A percentile compares a stretch with the other conserved stretches of the same genome.
These are phyloP conservation scores for Clonostachys byssicola DNA, from an alignment of 2,329 filamentous ascomycete genomes.

Conservation along the genomic window DNA sequence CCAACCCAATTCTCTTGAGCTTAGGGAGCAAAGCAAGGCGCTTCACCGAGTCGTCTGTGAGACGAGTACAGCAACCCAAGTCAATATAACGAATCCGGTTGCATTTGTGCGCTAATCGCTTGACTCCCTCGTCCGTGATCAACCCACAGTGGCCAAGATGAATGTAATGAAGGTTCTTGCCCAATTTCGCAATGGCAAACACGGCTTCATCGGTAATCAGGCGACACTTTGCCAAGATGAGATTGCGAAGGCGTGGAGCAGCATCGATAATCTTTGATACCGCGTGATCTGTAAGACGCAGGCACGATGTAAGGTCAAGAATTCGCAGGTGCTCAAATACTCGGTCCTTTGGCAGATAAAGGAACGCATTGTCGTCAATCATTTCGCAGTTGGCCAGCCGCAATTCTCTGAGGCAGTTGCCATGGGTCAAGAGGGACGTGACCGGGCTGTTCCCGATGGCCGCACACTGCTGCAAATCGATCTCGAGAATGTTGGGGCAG, in stretches of 20 bases:
- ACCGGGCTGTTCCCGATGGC: constrained; percentile 80
- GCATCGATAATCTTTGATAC: constrained; percentile 84
- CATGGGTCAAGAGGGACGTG: constrained; percentile 72
- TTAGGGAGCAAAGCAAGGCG: constrained; percentile 86
- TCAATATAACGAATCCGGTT: constrained; percentile 97
- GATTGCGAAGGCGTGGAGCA: constrained; percentile 83
- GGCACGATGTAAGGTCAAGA: constrained; percentile 87
- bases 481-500: constrained; percentile 91
- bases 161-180: constrained; percentile 95
- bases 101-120: constrained; percentile 76
- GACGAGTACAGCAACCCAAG: constrained; percentile 84
- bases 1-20: constrained; percentile 87
- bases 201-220: constrained; percentile 90
- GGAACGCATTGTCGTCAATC: constrained; percentile 84
- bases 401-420: constrained; percentile 83
- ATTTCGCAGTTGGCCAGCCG: constrained; percentile 81
- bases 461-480: constrained; percentile 85
- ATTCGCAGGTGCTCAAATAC: constrained; percentile 87
- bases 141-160: constrained; percentile 91
- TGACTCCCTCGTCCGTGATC: constrained; percentile 86
- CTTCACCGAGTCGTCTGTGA: constrained; percentile 84
- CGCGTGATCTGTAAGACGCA: constrained; percentile 77
- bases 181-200: constrained; percentile 78
- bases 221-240: constrained; percentile 91
- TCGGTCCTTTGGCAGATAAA: constrained; percentile 64